phyloP scores from a whole-genome alignment of 257 asterid genomes.

The Buddleja alternifolia region DNA sequence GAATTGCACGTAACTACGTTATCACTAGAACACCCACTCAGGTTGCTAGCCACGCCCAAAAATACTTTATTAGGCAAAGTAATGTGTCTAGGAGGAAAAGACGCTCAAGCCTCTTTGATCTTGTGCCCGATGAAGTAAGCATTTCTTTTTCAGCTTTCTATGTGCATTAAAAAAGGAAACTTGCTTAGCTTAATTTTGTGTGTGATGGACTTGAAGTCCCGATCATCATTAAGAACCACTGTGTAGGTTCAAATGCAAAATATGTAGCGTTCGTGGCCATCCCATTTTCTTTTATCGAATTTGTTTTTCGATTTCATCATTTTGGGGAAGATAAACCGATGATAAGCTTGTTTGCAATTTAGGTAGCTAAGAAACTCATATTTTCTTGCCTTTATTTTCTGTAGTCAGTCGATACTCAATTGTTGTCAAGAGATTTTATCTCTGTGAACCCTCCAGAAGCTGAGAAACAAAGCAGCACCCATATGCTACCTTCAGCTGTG shows the following conservation, averaged over 20 bases:
- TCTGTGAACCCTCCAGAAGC: slow-evolving; percentile 51
- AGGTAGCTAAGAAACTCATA: slow-evolving; percentile 4
- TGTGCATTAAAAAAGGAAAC: not conserved
- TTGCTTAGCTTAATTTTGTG: too few species aligned
- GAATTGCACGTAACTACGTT: slow-evolving; percentile 93
- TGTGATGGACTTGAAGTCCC: too few species aligned
- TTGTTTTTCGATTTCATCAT: too few species aligned
- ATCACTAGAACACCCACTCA: slow-evolving; percentile 95
- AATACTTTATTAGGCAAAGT: slow-evolving; percentile 91
- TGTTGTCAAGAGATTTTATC: slow-evolving; percentile 65
- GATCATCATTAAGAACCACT: too few species aligned
- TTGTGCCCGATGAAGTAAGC: slow-evolving; percentile 93
- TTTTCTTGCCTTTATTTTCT: slow-evolving; percentile 25
- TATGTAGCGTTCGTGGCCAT: too few species aligned
- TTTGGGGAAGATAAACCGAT: not conserved
- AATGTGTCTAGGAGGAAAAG: slow-evolving; percentile 92
- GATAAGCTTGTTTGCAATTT: not conserved
- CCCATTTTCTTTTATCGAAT: too few species aligned
- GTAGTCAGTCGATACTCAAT: slow-evolving; percentile 64
- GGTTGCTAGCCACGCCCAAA: slow-evolving; percentile 99
- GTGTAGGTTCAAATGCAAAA: too few species aligned
- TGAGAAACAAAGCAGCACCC: slow-evolving; percentile 58
- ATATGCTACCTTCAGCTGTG: slow-evolving; percentile 44
- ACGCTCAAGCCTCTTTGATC: slow-evolving; percentile 97
- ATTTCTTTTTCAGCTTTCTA: slow-evolving; percentile 1